phyloP scores from a whole-genome alignment of 805 yeast genomes.

The Candida khao-thaluensis region DNA sequence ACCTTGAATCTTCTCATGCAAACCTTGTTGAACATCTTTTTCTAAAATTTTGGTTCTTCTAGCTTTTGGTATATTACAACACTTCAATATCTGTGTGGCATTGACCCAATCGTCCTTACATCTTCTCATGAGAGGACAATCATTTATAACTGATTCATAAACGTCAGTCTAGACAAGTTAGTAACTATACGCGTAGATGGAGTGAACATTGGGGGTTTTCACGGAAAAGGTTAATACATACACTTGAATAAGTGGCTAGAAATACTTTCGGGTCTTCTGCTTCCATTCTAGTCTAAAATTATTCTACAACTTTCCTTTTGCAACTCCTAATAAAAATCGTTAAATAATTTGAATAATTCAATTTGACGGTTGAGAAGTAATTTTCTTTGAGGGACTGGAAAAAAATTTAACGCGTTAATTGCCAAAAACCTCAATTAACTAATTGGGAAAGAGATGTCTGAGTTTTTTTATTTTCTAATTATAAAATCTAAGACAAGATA shows the following conservation, averaged over 20 bases:
- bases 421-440: constrained; percentile 2
- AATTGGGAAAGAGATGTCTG: not conserved
- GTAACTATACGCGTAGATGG: constrained; percentile 10
- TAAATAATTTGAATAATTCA: not conserved
- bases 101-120: constrained; percentile 93
- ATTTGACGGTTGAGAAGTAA: constrained; percentile 7
- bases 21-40: constrained; percentile 86
- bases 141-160: constrained; percentile 67
- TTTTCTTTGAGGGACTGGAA: constrained; percentile 5
- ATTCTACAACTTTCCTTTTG: not conserved
- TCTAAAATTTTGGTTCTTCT: constrained; percentile 89
- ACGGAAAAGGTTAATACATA: too few species aligned
- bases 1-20: constrained; percentile 93
- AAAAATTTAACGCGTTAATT: constrained; percentile 8
- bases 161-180: constrained; percentile 48
- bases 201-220: too few species aligned
- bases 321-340: not conserved
- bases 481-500: too few species aligned
- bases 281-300: not conserved
- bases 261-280: constrained; percentile 36
- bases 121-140: constrained; percentile 85
- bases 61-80: constrained; percentile 92
- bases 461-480: too few species aligned
- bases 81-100: constrained; percentile 92
- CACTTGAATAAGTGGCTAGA: constrained; percentile 47